Evolutionary conservation across 495 filamentous ascomycete species (phyloP).

Genomic region (Xylaria acuta): DNA sequence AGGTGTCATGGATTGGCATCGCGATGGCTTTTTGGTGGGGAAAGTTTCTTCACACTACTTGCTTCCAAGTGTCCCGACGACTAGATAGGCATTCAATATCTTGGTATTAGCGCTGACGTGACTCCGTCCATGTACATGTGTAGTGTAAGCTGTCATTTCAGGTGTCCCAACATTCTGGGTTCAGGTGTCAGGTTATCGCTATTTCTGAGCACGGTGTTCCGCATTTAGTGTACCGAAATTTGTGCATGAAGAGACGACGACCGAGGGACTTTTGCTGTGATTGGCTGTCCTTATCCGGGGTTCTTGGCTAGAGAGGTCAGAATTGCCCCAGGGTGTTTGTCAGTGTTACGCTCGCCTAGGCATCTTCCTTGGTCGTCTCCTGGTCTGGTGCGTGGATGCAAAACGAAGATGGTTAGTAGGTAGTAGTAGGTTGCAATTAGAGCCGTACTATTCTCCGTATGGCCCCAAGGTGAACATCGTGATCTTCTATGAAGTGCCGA

Average conservation of each 20-base stretch:
- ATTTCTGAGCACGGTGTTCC: slow-evolving; percentile 24
- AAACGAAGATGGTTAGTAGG: neutral
- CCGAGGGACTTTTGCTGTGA: slow-evolving; percentile 24
- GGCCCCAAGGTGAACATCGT: slow-evolving; percentile 19
- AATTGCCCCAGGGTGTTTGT: neutral
- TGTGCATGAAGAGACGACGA: neutral
- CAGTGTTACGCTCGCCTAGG: slow-evolving; percentile 9
- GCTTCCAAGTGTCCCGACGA: neutral
- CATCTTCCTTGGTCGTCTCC: neutral
- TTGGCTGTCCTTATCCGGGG: slow-evolving; percentile 12
- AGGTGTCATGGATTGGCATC: neutral
- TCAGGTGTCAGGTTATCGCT: neutral
- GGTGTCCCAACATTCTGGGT: slow-evolving; percentile 26
- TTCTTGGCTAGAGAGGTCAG: slow-evolving; percentile 12
- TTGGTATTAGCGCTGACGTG: slow-evolving; percentile 20
- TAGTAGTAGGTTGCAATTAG: neutral
- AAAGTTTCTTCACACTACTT: slow-evolving; percentile 2
- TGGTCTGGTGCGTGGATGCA: slow-evolving; percentile 6
- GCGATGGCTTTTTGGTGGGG: neutral
- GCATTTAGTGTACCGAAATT: slow-evolving; percentile 20
- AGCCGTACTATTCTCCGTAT: slow-evolving; percentile 17
- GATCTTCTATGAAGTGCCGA: slow-evolving; percentile 13
- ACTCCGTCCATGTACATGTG: no score
- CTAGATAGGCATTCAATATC: slow-evolving; percentile 18
- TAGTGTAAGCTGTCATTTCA: slow-evolving; percentile 18